Conservation (phyloP, 1,284 basidiomycete genomes). For the Naganishia sp. region DNA sequence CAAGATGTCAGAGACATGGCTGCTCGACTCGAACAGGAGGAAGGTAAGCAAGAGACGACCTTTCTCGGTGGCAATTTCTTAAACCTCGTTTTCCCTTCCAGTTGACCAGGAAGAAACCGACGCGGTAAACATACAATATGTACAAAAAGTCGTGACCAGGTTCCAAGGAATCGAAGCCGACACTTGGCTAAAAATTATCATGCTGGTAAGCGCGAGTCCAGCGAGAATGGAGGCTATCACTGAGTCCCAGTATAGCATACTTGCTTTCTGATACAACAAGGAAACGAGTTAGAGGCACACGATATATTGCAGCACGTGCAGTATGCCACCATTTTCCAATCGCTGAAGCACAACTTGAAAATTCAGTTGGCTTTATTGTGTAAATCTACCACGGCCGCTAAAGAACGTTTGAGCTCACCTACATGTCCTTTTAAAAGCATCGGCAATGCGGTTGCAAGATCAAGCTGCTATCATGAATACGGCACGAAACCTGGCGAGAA, state of each 20-base stretch:
- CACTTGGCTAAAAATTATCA: constrained; percentile 27
- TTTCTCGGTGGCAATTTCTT: neutral
- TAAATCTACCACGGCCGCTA: neutral
- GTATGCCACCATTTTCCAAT: constrained; percentile 29
- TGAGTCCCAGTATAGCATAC: constrained; percentile 5
- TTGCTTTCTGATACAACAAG: constrained; percentile 27
- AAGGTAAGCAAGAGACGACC: constrained; percentile 7
- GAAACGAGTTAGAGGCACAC: constrained; percentile 18
- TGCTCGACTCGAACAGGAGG: constrained; percentile 3
- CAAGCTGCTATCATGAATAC: constrained; percentile 21
- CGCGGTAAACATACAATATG: constrained; percentile 10
- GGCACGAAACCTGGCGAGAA: constrained; percentile 25
- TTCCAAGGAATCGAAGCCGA: constrained; percentile 32
- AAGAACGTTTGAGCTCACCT: neutral
- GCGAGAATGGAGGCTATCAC: neutral
- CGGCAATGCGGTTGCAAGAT: constrained; percentile 24
- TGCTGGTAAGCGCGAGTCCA: neutral
- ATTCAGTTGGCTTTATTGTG: constrained; percentile 27
- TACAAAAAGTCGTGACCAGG: constrained; percentile 13
- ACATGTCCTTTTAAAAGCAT: constrained; percentile 1
- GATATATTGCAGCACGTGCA: constrained; percentile 32
- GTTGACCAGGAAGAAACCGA: constrained; percentile 2
- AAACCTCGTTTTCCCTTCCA: neutral
- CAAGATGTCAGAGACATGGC: constrained; percentile 28
- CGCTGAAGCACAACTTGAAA: constrained; percentile 17